phyloP scores from a whole-genome alignment of 352 stramenopile species.

The Globisporangium sylvaticum region DNA sequence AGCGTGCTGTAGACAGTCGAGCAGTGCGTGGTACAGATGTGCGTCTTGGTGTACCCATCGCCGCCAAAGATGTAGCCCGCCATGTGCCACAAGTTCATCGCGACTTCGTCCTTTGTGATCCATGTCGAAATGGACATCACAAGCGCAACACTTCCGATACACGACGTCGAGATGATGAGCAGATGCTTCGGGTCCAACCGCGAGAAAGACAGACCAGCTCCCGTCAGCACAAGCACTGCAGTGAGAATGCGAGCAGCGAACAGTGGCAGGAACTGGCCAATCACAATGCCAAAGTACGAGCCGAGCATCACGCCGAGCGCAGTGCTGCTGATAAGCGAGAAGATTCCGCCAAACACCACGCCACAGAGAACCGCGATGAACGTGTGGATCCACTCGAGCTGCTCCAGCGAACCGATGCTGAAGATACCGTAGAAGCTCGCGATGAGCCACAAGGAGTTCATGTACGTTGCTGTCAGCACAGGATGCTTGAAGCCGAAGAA shows the following conservation, averaged over 20 bases:
- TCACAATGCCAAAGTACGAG: slow-evolving; percentile 54
- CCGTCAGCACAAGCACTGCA: slow-evolving; percentile 34
- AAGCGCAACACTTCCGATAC: slow-evolving; percentile 59
- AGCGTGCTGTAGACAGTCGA: slow-evolving; percentile 62
- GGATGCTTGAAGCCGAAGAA: slow-evolving; percentile 53
- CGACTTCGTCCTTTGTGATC: slow-evolving; percentile 56
- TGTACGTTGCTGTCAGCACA: slow-evolving; percentile 50
- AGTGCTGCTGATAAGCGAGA: slow-evolving; percentile 50
- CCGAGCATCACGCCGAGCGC: slow-evolving; percentile 64
- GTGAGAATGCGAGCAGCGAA: slow-evolving; percentile 57
- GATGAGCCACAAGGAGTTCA: slow-evolving; percentile 55
- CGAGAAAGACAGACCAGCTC: slow-evolving; percentile 38
- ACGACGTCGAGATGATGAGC: slow-evolving; percentile 61
- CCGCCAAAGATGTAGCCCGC: slow-evolving; percentile 69
- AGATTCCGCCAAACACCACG: slow-evolving; percentile 64
- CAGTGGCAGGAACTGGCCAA: slow-evolving; percentile 67
- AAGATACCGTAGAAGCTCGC: slow-evolving; percentile 72
- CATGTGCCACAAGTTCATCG: slow-evolving; percentile 58
- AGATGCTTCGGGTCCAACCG: slow-evolving; percentile 52
- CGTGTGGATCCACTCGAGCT: slow-evolving; percentile 65
- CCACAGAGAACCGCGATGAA: slow-evolving; percentile 67
- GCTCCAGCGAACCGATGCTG: slow-evolving; percentile 37
- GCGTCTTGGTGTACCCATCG: slow-evolving; percentile 30
- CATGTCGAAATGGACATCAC: slow-evolving; percentile 74
- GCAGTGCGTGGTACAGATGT: slow-evolving; percentile 59